A percentile compares a stretch with the other conserved stretches of the same genome.
Conservation (phyloP, 257 asterid species). For the Jacaranda copaia region DNA sequence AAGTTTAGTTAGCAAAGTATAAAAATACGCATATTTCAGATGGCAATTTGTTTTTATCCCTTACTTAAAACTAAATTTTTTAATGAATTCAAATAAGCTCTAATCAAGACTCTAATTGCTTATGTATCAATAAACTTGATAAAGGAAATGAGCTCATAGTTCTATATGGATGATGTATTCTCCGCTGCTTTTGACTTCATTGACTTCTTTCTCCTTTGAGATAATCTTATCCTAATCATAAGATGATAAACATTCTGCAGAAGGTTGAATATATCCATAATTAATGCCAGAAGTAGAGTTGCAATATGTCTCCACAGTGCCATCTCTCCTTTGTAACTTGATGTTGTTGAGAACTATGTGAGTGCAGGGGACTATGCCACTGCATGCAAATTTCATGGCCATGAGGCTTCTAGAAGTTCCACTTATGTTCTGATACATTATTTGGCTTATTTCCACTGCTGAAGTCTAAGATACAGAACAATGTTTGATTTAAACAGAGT, state of each 20-base stretch:
- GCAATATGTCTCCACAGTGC: slow-evolving; percentile 76
- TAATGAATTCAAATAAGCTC: too few species aligned
- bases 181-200: slow-evolving; percentile 25
- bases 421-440: slow-evolving; percentile 62
- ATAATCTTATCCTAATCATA: slow-evolving; percentile 41
- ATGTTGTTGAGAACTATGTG: slow-evolving; percentile 69
- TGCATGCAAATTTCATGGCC: slow-evolving; percentile 84
- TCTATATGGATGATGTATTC: slow-evolving; percentile 66
- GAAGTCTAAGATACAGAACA: slow-evolving; percentile 54
- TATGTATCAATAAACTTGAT: too few species aligned
- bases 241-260: slow-evolving; percentile 75
- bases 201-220: slow-evolving; percentile 39
- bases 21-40: too few species aligned
- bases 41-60: too few species aligned
- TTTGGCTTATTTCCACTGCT: slow-evolving; percentile 74
- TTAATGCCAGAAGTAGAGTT: slow-evolving; percentile 73
- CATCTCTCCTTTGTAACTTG: slow-evolving; percentile 62
- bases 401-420: slow-evolving; percentile 67
- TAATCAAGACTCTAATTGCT: too few species aligned
- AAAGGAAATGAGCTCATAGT: slow-evolving; percentile 52
- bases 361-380: slow-evolving; percentile 79
- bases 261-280: slow-evolving; percentile 75
- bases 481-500: not conserved
- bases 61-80: not conserved
- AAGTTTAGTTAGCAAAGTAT: too few species aligned